Evolutionary conservation across 257 asterid species (phyloP).

Genomic region (Linaria vulgaris): DNA sequence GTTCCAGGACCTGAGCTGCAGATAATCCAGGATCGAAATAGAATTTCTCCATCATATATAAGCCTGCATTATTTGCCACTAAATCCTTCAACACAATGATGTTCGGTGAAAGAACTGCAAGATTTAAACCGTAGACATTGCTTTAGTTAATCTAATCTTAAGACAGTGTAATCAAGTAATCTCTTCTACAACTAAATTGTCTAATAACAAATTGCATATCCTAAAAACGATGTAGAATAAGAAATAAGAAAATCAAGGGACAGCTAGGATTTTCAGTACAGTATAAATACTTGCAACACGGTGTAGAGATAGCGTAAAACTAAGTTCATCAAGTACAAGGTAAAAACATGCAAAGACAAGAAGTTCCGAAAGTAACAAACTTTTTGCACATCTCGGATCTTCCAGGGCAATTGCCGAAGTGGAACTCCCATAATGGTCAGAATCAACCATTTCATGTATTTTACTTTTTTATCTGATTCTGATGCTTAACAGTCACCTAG

Average conservation of each 20-base stretch:
- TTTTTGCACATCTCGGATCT: too few species aligned
- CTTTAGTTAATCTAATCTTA: neutral
- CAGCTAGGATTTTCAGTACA: neutral
- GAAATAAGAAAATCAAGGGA: neutral
- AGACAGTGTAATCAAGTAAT: neutral
- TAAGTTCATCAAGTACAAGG: neutral
- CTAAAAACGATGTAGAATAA: constrained; percentile 4
- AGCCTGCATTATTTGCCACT: constrained; percentile 38
- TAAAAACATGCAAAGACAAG: constrained; percentile 4
- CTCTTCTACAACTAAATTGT: neutral
- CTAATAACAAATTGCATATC: constrained; percentile 18
- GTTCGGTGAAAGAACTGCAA: constrained; percentile 18
- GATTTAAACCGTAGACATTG: neutral
- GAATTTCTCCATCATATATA: constrained; percentile 29
- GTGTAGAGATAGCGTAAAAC: neutral
- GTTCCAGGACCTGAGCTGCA: constrained; percentile 25
- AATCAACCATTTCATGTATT: neutral
- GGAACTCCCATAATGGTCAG: neutral
- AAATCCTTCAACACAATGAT: constrained; percentile 20
- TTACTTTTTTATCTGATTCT: neutral
- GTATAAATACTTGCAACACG: neutral
- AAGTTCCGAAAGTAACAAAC: neutral
- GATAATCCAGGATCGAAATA: constrained; percentile 32
- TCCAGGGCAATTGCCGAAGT: neutral
- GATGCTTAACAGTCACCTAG: neutral